Percentiles rank a stretch among this genome's conserved stretches.
These are phyloP conservation scores for Metschnikowia matae DNA, from an alignment of 805 yeast genomes.

Conservation along the genomic window DNA sequence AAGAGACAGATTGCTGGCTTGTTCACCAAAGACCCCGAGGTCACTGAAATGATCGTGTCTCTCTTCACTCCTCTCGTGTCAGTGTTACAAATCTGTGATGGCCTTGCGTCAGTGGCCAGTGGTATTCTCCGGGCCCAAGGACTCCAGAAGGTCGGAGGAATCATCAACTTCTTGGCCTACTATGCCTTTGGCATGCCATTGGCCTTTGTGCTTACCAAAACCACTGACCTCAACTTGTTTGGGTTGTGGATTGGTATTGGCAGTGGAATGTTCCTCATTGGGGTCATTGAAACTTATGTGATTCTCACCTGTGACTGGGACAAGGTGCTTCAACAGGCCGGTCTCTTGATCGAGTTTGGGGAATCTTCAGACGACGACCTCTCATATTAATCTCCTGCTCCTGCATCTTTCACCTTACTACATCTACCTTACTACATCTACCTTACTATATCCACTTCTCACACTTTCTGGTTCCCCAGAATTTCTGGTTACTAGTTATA, in stretches of 20 bases:
- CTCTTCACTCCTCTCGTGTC: constrained; percentile 61
- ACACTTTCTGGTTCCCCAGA: background rate
- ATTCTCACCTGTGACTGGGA: constrained; percentile 54
- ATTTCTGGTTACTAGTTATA: background rate
- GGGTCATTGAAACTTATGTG: constrained; percentile 43
- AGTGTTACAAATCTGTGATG: constrained; percentile 63
- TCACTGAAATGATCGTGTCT: constrained; percentile 46
- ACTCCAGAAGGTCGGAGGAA: constrained; percentile 67
- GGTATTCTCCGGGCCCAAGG: constrained; percentile 78
- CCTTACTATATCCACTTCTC: background rate
- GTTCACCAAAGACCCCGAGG: constrained; percentile 61
- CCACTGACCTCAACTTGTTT: constrained; percentile 41
- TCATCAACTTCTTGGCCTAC: constrained; percentile 64
- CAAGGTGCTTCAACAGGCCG: constrained; percentile 35
- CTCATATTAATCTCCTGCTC: background rate
- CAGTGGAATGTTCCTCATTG: constrained; percentile 55
- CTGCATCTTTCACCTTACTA: background rate
- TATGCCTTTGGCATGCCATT: constrained; percentile 68
- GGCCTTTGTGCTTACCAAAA: constrained; percentile 52
- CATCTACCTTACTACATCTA: background rate
- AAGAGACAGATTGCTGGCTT: constrained; percentile 48
- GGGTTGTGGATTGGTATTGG: constrained; percentile 80
- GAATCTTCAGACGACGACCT: constrained; percentile 11
- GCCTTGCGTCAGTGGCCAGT: constrained; percentile 65
- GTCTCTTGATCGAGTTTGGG: constrained; percentile 17